Conservation (phyloP, 495 filamentous ascomycete species). For the Apiosordaria backusii region DNA sequence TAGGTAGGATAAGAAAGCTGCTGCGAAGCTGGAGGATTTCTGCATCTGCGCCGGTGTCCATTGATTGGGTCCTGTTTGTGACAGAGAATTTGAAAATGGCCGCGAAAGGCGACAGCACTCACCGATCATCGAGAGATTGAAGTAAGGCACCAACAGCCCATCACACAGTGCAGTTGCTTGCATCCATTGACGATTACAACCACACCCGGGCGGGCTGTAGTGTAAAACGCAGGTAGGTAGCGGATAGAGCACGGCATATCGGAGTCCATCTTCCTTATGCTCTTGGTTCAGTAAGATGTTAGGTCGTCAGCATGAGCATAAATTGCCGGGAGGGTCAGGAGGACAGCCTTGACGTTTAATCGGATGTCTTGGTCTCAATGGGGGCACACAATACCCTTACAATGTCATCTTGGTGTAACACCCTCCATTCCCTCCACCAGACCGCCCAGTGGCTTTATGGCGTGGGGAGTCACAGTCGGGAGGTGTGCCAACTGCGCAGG, state of each 20-base stretch:
- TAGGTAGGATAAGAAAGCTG: background rate
- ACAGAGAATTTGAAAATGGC: background rate
- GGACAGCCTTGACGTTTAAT: slow-evolving; percentile 3
- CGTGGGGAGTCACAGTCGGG: background rate
- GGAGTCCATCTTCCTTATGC: background rate
- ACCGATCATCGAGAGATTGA: background rate
- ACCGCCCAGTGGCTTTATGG: background rate
- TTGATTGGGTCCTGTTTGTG: background rate
- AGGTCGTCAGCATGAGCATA: slow-evolving; percentile 10
- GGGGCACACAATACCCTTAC: background rate
- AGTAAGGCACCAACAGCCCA: background rate
- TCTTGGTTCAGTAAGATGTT: background rate
- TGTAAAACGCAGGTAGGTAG: background rate
- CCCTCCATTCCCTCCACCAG: background rate
- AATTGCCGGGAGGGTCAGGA: slow-evolving; percentile 7
- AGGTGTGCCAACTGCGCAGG: background rate
- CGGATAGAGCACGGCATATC: background rate
- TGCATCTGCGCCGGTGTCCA: background rate
- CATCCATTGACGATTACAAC: background rate
- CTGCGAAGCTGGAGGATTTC: background rate
- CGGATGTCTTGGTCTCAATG: background rate
- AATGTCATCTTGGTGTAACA: slow-evolving; percentile 12
- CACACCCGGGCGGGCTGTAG: background rate
- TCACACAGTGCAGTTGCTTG: background rate
- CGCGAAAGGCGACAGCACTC: background rate